phyloP scores from a whole-genome alignment of 352 stramenopile species.

The Pythium brassicae region DNA sequence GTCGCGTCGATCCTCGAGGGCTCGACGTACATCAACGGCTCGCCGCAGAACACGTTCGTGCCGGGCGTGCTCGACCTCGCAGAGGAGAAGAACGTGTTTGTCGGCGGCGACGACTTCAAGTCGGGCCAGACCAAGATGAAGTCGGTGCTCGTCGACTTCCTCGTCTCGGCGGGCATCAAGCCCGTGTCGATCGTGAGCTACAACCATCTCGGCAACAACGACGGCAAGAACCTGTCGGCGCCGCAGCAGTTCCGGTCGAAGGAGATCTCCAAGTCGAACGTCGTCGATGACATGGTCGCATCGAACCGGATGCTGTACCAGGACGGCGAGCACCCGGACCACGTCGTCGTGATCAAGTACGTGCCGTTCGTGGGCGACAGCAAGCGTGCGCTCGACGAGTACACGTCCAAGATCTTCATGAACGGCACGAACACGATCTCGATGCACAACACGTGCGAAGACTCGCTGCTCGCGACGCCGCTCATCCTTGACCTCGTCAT shows the following conservation, averaged over 20 bases:
- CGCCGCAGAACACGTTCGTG: constrained; percentile 99
- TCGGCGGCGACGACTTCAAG: constrained; percentile 99
- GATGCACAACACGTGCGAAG: constrained; percentile 99
- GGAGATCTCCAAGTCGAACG: constrained; percentile 99
- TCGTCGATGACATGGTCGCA: constrained; percentile 98
- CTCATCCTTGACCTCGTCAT: constrained; percentile 99
- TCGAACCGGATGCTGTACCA: constrained; percentile 98
- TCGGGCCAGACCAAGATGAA: constrained; percentile 99
- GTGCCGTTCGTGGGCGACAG: constrained; percentile 98
- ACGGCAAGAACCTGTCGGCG: constrained; percentile 98
- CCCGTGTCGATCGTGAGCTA: constrained; percentile 99
- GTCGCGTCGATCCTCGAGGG: constrained; percentile 98
- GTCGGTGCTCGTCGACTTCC: constrained; percentile 98
- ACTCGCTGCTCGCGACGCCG: constrained; percentile 97
- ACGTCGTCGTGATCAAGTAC: constrained; percentile 99
- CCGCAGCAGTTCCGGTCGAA: constrained; percentile 99
- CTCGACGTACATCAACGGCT: constrained; percentile 99
- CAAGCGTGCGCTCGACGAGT: constrained; percentile 99
- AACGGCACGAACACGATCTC: constrained; percentile 99
- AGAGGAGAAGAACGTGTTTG: constrained; percentile 94
- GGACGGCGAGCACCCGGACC: constrained; percentile 98
- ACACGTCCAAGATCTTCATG: constrained; percentile 99
- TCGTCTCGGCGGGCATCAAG: constrained; percentile 99
- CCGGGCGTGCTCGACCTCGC: constrained; percentile 96
- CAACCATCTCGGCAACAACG: constrained; percentile 99